phyloP scores from a whole-genome alignment of 257 asterid species.

The Mitragyna speciosa region DNA sequence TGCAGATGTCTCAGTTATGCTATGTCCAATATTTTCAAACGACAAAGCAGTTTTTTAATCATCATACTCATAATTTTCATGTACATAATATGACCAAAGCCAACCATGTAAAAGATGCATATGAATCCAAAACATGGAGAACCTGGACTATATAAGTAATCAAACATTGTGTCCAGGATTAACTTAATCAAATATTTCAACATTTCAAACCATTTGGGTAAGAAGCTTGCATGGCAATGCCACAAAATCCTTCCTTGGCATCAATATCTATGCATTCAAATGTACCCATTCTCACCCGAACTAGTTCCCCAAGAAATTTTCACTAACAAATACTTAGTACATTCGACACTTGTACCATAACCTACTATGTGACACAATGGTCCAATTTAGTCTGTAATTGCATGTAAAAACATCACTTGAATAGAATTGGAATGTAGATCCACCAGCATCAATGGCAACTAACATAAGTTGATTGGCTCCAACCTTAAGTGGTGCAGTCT shows the following conservation, averaged over 20 bases:
- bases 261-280: neutral
- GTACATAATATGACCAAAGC: too few relatives aligned
- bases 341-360: neutral
- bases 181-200: too few relatives aligned
- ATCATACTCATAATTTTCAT: too few relatives aligned
- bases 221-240: neutral
- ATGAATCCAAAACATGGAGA: too few relatives aligned
- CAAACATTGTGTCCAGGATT: too few relatives aligned
- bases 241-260: neutral
- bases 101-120: too few relatives aligned
- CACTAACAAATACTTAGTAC: neutral
- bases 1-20: too few relatives aligned
- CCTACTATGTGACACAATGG: neutral
- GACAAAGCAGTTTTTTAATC: too few relatives aligned
- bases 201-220: neutral
- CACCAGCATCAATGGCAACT: neutral
- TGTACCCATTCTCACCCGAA: neutral
- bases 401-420: neutral
- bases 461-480: neutral
- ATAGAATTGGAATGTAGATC: neutral
- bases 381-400: neutral
- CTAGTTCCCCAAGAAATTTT: neutral
- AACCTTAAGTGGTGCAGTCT: neutral
- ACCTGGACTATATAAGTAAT: too few relatives aligned
- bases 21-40: too few relatives aligned